Evolutionary conservation across 139 green algal species (phyloP).

Genomic region (Chlorella sp.): DNA sequence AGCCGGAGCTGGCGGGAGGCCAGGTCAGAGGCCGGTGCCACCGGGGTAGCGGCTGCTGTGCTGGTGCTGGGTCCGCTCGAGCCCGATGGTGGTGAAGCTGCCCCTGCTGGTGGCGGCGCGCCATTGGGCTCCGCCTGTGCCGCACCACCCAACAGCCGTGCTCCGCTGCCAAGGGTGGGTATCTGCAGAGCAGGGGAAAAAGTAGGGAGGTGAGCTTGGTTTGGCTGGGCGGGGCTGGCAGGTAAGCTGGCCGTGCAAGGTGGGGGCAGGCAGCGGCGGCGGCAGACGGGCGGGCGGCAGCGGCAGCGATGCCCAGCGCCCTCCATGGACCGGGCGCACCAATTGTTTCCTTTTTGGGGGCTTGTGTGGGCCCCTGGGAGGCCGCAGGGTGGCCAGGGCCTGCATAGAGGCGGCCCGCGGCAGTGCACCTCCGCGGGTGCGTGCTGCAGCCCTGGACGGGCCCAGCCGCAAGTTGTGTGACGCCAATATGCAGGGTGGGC

Average conservation of each 20-base stretch:
- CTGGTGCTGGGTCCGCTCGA: no score
- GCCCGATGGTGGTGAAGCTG: neutral
- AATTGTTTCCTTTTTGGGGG: no score
- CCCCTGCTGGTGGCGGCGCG: neutral
- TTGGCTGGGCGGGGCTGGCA: neutral
- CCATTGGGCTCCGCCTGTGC: neutral
- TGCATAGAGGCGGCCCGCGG: no score
- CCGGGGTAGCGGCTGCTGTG: neutral
- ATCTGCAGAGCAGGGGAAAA: neutral
- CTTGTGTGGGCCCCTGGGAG: no score
- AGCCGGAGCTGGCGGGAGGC: slow-evolving; percentile 15
- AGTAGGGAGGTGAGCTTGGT: no score
- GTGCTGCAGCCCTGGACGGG: no score
- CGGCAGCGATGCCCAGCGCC: neutral
- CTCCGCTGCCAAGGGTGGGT: neutral
- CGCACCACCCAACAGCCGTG: neutral
- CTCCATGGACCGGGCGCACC: no score
- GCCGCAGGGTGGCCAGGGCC: no score
- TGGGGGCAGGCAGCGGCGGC: neutral
- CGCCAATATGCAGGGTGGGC: no score
- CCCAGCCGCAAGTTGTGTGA: no score
- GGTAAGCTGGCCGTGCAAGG: neutral
- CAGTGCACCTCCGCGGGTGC: no score
- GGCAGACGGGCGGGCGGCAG: neutral
- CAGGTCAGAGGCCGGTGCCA: slow-evolving; percentile 13